phyloP scores from a whole-genome alignment of 306 rosid species.

The Aeschynomene evenia region DNA sequence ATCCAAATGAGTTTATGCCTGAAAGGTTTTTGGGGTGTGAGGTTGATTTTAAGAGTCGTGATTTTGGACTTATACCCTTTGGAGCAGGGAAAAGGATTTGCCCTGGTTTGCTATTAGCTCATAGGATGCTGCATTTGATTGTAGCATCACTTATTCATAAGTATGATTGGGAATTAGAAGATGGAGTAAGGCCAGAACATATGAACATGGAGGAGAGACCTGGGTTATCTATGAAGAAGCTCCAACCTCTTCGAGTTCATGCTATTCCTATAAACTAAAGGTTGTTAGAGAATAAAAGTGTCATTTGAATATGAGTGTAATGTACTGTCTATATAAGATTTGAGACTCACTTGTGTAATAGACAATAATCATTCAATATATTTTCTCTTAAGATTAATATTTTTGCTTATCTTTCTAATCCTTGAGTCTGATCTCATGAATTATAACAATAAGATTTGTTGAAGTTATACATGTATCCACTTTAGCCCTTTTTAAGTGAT shows the following conservation, averaged over 20 bases:
- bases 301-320: too few relatives aligned
- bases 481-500: too few relatives aligned
- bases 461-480: too few relatives aligned
- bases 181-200: conserved; percentile 9
- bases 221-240: background rate
- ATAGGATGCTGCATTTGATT: background rate
- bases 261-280: background rate
- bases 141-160: conserved; percentile 19
- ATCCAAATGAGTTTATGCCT: conserved; percentile 29
- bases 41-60: conserved; percentile 20
- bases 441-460: too few relatives aligned
- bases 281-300: too few relatives aligned
- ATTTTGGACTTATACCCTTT: conserved; percentile 40
- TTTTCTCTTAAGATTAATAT: too few relatives aligned
- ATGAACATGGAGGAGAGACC: conserved; percentile 7
- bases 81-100: conserved; percentile 48
- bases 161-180: conserved; percentile 33
- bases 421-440: too few relatives aligned
- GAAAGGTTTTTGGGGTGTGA: conserved; percentile 29
- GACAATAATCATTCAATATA: too few relatives aligned
- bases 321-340: too few relatives aligned
- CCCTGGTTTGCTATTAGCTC: conserved; percentile 36
- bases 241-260: conserved; percentile 16
- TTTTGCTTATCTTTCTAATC: too few relatives aligned
- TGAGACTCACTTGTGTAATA: too few relatives aligned